phyloP scores from a whole-genome alignment of 306 rosid species.

The Cicer cuneatum region DNA sequence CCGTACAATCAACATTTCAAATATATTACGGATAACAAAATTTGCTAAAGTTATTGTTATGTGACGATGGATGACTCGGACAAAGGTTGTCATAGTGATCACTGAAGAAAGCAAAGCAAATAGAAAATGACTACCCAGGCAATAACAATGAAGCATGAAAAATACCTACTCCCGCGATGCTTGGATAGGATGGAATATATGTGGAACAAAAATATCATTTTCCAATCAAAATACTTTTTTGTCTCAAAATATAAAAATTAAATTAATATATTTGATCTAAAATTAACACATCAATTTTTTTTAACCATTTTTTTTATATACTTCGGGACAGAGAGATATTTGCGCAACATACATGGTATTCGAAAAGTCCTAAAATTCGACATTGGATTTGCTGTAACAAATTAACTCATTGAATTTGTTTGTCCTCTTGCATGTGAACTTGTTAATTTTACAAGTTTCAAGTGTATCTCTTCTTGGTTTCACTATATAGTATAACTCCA shows the following conservation, averaged over 20 bases:
- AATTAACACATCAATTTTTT: no score
- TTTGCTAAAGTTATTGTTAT: no score
- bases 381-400: background rate
- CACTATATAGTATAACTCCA: conserved; percentile 57
- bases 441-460: conserved; percentile 11
- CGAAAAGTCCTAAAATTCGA: no score
- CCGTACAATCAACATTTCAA: no score
- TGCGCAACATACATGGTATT: no score
- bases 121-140: conserved; percentile 14
- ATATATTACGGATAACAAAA: no score
- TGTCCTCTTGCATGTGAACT: background rate
- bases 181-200: background rate
- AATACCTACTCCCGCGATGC: conserved; percentile 1
- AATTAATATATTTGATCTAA: no score
- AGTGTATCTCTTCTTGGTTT: conserved; percentile 53
- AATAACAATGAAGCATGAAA: conserved; percentile 6
- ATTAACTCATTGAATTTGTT: conserved; percentile 36
- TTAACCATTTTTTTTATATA: no score
- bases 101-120: conserved; percentile 14
- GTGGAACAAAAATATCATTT: background rate
- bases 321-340: no score
- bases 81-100: background rate
- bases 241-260: no score
- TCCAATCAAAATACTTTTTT: background rate
- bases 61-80: no score